Evolutionary conservation across 768 basidiomycete genomes (phyloP).

Genomic region (Tricholomella constricta): DNA sequence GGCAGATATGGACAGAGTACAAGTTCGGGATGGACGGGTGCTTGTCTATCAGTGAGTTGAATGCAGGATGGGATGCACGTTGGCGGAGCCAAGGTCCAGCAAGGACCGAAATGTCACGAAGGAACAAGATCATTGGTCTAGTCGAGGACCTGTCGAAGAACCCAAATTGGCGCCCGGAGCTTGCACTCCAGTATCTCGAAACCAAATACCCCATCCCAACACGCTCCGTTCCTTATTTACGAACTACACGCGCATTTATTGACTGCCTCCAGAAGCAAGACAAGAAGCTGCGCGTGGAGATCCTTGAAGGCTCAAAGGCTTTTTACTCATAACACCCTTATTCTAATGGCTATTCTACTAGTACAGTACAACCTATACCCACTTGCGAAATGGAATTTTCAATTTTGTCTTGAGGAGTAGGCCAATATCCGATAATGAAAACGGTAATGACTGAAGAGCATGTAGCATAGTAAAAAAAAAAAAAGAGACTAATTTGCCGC

Average conservation of each 20-base stretch:
- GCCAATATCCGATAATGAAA: no score
- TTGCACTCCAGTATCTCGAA: constrained; percentile 24
- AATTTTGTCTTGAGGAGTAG: no score
- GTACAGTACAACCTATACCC: no score
- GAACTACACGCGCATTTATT: constrained; percentile 14
- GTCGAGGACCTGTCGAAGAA: constrained; percentile 20
- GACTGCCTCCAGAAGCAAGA: constrained; percentile 14
- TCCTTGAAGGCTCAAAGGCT: background rate
- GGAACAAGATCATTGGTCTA: constrained; percentile 23
- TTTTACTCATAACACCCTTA: background rate
- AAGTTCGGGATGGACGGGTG: constrained; percentile 25
- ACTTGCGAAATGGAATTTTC: no score
- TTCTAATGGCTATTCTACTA: no score
- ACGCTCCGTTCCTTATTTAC: constrained; percentile 4
- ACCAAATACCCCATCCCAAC: constrained; percentile 21
- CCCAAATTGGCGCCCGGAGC: constrained; percentile 19
- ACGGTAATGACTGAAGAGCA: no score
- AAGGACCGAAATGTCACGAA: constrained; percentile 24
- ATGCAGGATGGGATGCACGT: constrained; percentile 20
- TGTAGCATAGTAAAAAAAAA: no score
- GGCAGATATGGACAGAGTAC: constrained; percentile 31
- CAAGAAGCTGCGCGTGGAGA: background rate
- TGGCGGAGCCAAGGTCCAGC: constrained; percentile 25
- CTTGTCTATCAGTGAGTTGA: no score
- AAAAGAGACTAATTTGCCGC: no score